Percentiles rank a stretch among this genome's conserved stretches.
Evolutionary conservation across 805 yeast species (phyloP).

Genomic region (Middelhovenomyces tepae): DNA sequence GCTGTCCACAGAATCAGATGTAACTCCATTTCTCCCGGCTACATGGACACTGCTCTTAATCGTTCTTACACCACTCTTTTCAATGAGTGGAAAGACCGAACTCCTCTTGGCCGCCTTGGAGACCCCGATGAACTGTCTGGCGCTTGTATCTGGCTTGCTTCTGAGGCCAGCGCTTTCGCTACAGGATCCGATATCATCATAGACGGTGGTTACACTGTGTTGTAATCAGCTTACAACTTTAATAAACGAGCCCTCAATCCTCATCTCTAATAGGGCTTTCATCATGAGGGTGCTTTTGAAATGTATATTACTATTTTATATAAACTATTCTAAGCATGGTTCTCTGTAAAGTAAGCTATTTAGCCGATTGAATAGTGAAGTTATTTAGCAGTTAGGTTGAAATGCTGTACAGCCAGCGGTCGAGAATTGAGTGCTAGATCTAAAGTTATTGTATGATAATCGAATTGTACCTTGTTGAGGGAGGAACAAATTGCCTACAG

Average conservation of each 20-base stretch:
- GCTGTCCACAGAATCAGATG: constrained; percentile 59
- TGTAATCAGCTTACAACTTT: no score
- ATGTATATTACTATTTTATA: background rate
- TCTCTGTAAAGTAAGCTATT: background rate
- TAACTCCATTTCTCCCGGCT: constrained; percentile 61
- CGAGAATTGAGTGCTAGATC: no score
- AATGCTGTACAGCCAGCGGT: no score
- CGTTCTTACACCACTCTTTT: constrained; percentile 44
- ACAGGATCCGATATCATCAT: constrained; percentile 61
- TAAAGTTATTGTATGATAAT: no score
- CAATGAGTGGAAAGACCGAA: constrained; percentile 52
- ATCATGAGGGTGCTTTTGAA: background rate
- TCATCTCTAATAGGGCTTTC: constrained; percentile 1
- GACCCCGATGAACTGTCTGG: constrained; percentile 65
- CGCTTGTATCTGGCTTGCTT: constrained; percentile 52
- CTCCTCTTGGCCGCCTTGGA: constrained; percentile 62
- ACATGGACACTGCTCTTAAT: constrained; percentile 62
- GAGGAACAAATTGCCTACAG: no score
- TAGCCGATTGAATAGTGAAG: background rate
- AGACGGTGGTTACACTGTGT: constrained; percentile 48
- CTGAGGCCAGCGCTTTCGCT: constrained; percentile 49
- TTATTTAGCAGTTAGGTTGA: background rate
- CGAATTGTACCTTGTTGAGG: no score
- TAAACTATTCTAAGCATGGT: background rate
- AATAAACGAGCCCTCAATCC: background rate